These are phyloP conservation scores for Arabidopsis suecica DNA, from an alignment of 345 rosid species.

Conservation along the genomic window DNA sequence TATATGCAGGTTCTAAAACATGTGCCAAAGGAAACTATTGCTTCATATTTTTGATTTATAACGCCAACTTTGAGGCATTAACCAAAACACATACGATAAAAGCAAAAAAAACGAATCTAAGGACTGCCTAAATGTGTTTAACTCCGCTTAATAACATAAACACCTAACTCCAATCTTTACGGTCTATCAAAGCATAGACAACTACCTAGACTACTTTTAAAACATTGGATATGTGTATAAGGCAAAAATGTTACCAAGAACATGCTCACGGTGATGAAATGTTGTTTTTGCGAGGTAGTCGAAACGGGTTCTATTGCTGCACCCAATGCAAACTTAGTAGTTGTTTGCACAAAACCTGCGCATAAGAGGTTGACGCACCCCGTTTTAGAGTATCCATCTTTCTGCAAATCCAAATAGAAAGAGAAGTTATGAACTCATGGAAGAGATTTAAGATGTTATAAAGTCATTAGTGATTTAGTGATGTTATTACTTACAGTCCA, in stretches of 20 bases:
- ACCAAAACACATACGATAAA: not conserved
- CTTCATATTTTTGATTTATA: not conserved
- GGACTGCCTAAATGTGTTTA: too few species aligned
- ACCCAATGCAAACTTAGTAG: conserved; percentile 38
- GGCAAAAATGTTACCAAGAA: conserved; percentile 41
- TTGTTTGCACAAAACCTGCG: conserved; percentile 60
- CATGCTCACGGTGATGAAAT: conserved; percentile 28
- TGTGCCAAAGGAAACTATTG: not conserved
- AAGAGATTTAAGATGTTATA: not conserved
- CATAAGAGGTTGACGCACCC: conserved; percentile 59
- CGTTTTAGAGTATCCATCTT: conserved; percentile 41
- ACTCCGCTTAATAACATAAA: too few species aligned
- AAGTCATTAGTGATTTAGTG: not conserved
- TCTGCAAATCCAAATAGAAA: conserved; percentile 29
- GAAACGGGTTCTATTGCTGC: conserved; percentile 34
- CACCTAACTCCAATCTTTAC: too few species aligned
- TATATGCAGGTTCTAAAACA: not conserved
- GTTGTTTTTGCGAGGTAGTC: conserved; percentile 22
- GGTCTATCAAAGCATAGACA: too few species aligned
- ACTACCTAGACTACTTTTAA: too few species aligned
- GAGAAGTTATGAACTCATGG: not conserved
- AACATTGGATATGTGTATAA: too few species aligned
- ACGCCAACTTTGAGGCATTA: not conserved
- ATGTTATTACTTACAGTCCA: conserved; percentile 50
- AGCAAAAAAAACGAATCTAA: not conserved